phyloP scores from a whole-genome alignment of 768 basidiomycete genomes.

The Macrolepiota albuminosa region DNA sequence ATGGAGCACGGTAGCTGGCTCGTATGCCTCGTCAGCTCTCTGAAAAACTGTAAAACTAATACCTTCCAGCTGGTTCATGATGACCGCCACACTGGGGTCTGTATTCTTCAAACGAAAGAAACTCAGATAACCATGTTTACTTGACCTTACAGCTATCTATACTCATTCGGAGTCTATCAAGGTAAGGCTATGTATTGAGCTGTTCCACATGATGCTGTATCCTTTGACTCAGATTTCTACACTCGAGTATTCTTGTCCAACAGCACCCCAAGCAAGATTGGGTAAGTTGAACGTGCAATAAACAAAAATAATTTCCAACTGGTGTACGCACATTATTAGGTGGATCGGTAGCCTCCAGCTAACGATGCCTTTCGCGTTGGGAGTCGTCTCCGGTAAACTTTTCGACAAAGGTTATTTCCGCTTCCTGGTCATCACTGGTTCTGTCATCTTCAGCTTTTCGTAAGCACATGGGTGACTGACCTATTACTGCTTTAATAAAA shows the following conservation, averaged over 20 bases:
- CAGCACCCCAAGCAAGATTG: slow-evolving; percentile 8
- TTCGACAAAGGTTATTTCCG: slow-evolving; percentile 17
- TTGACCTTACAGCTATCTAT: slow-evolving; percentile 2
- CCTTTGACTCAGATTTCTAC: too few relatives aligned
- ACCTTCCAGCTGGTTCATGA: background rate
- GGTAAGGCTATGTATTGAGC: background rate
- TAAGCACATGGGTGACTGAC: background rate
- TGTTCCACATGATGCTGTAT: background rate
- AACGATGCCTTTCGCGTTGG: slow-evolving; percentile 17
- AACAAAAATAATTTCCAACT: background rate
- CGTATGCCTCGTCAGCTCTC: background rate
- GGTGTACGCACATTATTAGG: slow-evolving; percentile 1
- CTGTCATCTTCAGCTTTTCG: slow-evolving; percentile 16
- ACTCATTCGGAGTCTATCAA: slow-evolving; percentile 15
- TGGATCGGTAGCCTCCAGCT: slow-evolving; percentile 22
- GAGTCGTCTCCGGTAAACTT: slow-evolving; percentile 16
- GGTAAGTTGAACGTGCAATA: background rate
- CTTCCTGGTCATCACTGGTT: slow-evolving; percentile 11
- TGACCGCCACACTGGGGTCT: slow-evolving; percentile 8
- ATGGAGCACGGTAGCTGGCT: slow-evolving; percentile 1
- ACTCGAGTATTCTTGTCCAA: background rate
- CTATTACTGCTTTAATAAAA: background rate
- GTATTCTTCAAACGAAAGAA: background rate
- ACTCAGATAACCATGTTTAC: background rate
- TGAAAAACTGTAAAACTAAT: background rate